Evolutionary conservation across 805 yeast species (phyloP).

Genomic region (Kodamaea kakaduensis): DNA sequence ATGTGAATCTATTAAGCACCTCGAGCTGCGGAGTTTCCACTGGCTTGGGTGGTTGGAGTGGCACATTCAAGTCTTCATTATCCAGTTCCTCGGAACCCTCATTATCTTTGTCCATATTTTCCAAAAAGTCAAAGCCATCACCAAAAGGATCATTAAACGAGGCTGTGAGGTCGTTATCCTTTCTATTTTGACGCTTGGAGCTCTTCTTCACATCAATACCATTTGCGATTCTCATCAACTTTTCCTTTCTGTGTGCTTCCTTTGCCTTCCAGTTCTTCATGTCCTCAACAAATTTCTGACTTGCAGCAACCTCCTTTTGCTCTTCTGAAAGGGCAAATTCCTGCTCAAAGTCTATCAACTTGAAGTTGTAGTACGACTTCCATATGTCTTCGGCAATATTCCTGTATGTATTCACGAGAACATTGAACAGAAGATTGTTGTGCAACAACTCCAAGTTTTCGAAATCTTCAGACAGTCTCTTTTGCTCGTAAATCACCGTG

Average conservation of each 20-base stretch:
- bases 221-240: constrained; percentile 7
- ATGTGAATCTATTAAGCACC: constrained; percentile 25
- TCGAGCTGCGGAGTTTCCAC: constrained; percentile 21
- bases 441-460: constrained; percentile 42
- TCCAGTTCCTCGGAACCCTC: constrained; percentile 8
- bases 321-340: constrained; percentile 18
- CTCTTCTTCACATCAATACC: not conserved
- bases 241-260: constrained; percentile 14
- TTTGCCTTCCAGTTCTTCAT: constrained; percentile 15
- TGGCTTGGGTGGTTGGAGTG: constrained; percentile 17
- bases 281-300: constrained; percentile 13
- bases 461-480: constrained; percentile 34
- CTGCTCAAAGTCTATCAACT: constrained; percentile 38
- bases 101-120: constrained; percentile 7
- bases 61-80: constrained; percentile 11
- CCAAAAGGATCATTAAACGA: constrained; percentile 16
- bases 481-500: constrained; percentile 17
- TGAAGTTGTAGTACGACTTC: constrained; percentile 37
- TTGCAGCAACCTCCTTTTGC: constrained; percentile 13
- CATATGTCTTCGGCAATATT: constrained; percentile 38
- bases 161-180: constrained; percentile 14
- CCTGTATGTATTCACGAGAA: constrained; percentile 37
- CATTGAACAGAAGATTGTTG: constrained; percentile 37
- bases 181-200: constrained; percentile 7
- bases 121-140: constrained; percentile 10